Evolutionary conservation across 176 grass and related monocot genomes (phyloP), one percentile per base, ranked within the genome.

Genomic region (Saccharum spontaneum): DNA sequence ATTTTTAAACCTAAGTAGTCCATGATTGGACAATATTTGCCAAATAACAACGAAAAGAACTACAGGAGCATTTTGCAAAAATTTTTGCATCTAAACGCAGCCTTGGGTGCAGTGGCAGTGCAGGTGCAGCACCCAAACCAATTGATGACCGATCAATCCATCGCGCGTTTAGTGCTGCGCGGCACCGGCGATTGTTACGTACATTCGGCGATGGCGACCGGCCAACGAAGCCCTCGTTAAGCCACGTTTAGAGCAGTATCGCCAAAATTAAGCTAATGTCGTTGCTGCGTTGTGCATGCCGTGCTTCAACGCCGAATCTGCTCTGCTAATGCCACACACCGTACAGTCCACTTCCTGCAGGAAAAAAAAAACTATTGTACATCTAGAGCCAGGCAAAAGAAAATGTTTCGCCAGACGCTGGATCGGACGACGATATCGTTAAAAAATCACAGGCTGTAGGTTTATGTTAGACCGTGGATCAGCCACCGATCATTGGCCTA

Each of bases 171-270:
- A 36, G 54, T 24, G 83, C 67, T 65, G 64, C 83, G 18, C 52
- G 43, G 54, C 39, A 22, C 30, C 83, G 38, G 4, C 49, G 23
- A 57, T n/a, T 10, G 0, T 59, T 17, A 50, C 1, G 48, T 50
- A 45, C 44, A 59, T n/a, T 23, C 34, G 66, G 12, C 17, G 84
- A 79, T 22, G 69, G 80, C 28, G 89, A 84, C 84, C 69, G 39
- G 33, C 69, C 84, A 84, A 75, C 89, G 12, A 79, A 18, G 7
- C 44, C 54, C 40, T 4, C 44, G 2, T 39, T 30, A 44, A 77
- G 45, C 50, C 45, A 4, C 43, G 36, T 59, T 57, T 18, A 18
- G 4, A 1, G 28, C 49, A 18, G 23, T 38, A 10, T 7, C n/a
- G 40, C 0, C 0, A 8, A 38, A 4, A 37, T 6, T 5, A 45